Conservation (phyloP, 805 yeast genomes). For the Cyberlindnera xylosilytica region DNA sequence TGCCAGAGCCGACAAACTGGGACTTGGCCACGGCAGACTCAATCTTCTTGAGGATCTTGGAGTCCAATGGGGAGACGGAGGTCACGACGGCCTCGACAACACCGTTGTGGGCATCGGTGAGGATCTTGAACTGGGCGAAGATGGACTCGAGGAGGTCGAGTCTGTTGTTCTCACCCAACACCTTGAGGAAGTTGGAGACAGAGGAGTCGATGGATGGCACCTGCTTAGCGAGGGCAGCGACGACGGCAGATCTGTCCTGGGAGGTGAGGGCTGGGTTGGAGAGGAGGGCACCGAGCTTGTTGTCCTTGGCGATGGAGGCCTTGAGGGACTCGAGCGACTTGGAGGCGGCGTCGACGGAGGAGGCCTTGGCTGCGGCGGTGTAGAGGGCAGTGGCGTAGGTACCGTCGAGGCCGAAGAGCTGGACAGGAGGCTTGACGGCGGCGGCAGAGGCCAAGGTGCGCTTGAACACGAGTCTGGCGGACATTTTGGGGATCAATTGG, state of each 20-base stretch:
- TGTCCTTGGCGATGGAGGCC: slow-evolving; percentile 55
- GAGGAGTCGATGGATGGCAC: slow-evolving; percentile 59
- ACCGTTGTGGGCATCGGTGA: slow-evolving; percentile 88
- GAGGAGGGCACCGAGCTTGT: slow-evolving; percentile 59
- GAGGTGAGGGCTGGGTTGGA: slow-evolving; percentile 80
- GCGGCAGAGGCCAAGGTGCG: slow-evolving; percentile 76
- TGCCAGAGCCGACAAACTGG: slow-evolving; percentile 76
- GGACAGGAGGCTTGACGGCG: slow-evolving; percentile 80
- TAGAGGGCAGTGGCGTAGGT: slow-evolving; percentile 94
- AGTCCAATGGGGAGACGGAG: slow-evolving; percentile 80
- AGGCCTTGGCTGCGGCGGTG: slow-evolving; percentile 83
- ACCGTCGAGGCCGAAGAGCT: slow-evolving; percentile 93
- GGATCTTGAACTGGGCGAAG: slow-evolving; percentile 65
- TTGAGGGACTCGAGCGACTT: slow-evolving; percentile 60
- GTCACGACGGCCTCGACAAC: slow-evolving; percentile 91
- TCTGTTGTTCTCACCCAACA: slow-evolving; percentile 94
- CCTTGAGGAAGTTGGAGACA: slow-evolving; percentile 74
- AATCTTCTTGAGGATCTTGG: slow-evolving; percentile 72
- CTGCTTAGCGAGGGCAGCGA: slow-evolving; percentile 48
- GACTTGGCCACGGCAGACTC: slow-evolving; percentile 77
- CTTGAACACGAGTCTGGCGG: slow-evolving; percentile 18
- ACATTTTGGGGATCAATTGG: slow-evolving; percentile 9
- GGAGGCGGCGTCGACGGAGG: slow-evolving; percentile 69
- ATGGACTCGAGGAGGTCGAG: slow-evolving; percentile 64
- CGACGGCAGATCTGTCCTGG: slow-evolving; percentile 70